Evolutionary conservation across 768 basidiomycete species (phyloP).

Genomic region (Pleurotus cornucopiae): DNA sequence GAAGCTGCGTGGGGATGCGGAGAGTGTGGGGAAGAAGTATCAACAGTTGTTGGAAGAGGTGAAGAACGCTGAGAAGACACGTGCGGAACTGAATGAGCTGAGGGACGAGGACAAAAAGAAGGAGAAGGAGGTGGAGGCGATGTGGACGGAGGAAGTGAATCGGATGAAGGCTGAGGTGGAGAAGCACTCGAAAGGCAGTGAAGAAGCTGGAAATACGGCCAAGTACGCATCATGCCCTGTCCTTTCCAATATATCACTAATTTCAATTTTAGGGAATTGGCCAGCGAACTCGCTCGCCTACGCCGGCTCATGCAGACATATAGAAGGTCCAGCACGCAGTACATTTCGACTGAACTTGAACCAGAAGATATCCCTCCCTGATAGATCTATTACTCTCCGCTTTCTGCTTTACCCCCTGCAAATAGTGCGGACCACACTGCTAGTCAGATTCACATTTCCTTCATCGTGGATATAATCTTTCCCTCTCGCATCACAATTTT

Average conservation of each 20-base stretch:
- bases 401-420: neutral
- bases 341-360: neutral
- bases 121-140: constrained; percentile 55
- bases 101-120: constrained; percentile 44
- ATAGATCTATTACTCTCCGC: neutral
- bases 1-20: constrained; percentile 60
- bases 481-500: neutral
- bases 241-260: no score
- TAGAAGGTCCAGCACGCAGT: constrained; percentile 27
- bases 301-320: constrained; percentile 63
- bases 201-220: constrained; percentile 57
- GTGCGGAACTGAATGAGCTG: constrained; percentile 44
- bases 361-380: neutral
- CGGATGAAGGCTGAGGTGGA: constrained; percentile 50
- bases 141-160: constrained; percentile 55
- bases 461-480: neutral
- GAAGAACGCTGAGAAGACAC: constrained; percentile 42
- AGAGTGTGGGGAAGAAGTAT: constrained; percentile 69
- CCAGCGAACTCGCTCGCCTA: constrained; percentile 63
- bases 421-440: neutral
- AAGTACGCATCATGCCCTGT: constrained; percentile 36
- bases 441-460: neutral
- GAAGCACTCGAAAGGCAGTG: constrained; percentile 48
- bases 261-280: constrained; percentile 38
- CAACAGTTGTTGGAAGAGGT: constrained; percentile 58